A percentile compares a stretch with the other conserved stretches of the same genome.
phyloP scores from a whole-genome alignment of 2,329 filamentous ascomycete species.

The Paradendryphiella salina region DNA sequence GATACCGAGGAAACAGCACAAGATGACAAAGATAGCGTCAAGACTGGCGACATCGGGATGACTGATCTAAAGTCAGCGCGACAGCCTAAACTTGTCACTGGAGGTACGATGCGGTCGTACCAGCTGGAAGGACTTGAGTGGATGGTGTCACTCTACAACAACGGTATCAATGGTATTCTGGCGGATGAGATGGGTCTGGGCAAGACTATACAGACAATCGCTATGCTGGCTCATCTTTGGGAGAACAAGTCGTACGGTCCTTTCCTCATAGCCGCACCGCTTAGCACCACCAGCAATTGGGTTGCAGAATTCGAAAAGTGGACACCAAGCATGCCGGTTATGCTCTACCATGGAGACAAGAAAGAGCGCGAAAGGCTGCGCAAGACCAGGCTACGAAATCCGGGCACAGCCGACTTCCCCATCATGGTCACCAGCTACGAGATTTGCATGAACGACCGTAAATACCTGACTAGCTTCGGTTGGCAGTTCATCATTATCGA shows the following conservation, averaged over 20 bases:
- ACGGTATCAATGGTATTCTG: slow-evolving; percentile 87
- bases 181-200: slow-evolving; percentile 94
- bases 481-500: slow-evolving; percentile 99
- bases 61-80: slow-evolving; percentile 76
- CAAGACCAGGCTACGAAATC: slow-evolving; percentile 68
- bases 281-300: slow-evolving; percentile 95
- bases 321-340: slow-evolving; percentile 84
- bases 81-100: slow-evolving; percentile 82
- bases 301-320: slow-evolving; percentile 89
- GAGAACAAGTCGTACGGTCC: slow-evolving; percentile 88
- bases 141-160: slow-evolving; percentile 82
- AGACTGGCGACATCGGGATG: slow-evolving; percentile 63
- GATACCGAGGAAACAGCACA: slow-evolving; percentile 61
- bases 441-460: slow-evolving; percentile 88
- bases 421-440: slow-evolving; percentile 95
- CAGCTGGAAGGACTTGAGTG: slow-evolving; percentile 93
- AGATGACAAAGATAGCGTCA: slow-evolving; percentile 60
- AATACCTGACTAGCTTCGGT: slow-evolving; percentile 77
- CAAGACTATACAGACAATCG: slow-evolving; percentile 90
- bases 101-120: slow-evolving; percentile 90
- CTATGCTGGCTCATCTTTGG: slow-evolving; percentile 81
- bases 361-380: slow-evolving; percentile 77
- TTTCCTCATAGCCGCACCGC: slow-evolving; percentile 84
- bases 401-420: slow-evolving; percentile 74
- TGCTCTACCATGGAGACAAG: slow-evolving; percentile 88